These are phyloP conservation scores for Albatrellus sp. DNA, from an alignment of 1,284 basidiomycete species.

Conservation along the genomic window DNA sequence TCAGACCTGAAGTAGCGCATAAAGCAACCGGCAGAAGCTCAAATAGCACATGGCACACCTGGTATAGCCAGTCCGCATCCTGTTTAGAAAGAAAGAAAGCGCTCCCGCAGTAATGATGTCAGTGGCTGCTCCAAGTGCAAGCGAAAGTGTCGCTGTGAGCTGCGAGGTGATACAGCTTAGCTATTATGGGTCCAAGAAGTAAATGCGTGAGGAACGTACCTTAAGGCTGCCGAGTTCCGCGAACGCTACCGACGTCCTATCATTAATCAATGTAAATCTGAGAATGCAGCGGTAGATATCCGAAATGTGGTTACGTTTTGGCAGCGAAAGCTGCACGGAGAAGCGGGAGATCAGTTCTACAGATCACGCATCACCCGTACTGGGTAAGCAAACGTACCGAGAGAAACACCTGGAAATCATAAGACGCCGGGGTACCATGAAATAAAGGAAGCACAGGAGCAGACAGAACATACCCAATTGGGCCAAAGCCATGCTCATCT, in stretches of 20 bases:
- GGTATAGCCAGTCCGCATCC: slow-evolving; percentile 32
- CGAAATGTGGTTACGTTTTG: slow-evolving; percentile 25
- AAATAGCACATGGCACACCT: too few species aligned
- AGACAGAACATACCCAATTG: slow-evolving; percentile 9
- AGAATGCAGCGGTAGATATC: too few species aligned
- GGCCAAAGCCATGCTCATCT: slow-evolving; percentile 9
- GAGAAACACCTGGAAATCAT: slow-evolving; percentile 5
- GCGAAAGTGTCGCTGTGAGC: slow-evolving; percentile 29
- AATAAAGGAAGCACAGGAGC: background rate
- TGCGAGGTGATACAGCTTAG: too few species aligned
- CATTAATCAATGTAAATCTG: too few species aligned
- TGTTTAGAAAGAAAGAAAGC: slow-evolving; percentile 39
- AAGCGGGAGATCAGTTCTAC: slow-evolving; percentile 2
- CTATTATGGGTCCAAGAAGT: slow-evolving; percentile 10
- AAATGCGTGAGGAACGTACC: background rate
- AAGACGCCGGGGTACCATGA: background rate
- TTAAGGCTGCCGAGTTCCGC: too few species aligned
- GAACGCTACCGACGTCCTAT: too few species aligned
- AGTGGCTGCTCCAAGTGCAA: slow-evolving; percentile 30
- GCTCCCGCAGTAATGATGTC: slow-evolving; percentile 35
- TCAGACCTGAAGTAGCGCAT: background rate
- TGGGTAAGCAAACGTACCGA: slow-evolving; percentile 7
- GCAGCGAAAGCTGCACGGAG: slow-evolving; percentile 24
- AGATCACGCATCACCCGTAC: slow-evolving; percentile 1
- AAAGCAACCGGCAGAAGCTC: too few species aligned